phyloP scores from a whole-genome alignment of 2,329 filamentous ascomycete species.

The Dothideomycetes sp. region DNA sequence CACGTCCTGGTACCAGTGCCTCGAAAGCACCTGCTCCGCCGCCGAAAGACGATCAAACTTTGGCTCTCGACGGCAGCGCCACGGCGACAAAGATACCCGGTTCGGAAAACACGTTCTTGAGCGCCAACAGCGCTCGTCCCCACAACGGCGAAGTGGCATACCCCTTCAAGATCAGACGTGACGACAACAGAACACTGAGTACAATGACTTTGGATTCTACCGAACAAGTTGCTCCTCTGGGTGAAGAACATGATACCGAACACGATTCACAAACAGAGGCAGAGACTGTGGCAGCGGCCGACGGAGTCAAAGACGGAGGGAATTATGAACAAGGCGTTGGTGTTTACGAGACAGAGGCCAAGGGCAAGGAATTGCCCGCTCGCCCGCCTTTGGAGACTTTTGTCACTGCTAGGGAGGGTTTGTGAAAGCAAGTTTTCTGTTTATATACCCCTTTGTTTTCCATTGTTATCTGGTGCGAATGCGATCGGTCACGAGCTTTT shows the following conservation, averaged over 20 bases:
- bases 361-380: constrained; percentile 3
- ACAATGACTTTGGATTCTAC: constrained; percentile 53
- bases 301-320: constrained; percentile 4
- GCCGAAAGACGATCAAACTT: constrained; percentile 3
- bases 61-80: constrained; percentile 10
- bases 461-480: too few species aligned
- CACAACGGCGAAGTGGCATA: constrained; percentile 61
- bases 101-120: constrained; percentile 38
- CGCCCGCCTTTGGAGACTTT: constrained; percentile 46
- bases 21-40: constrained; percentile 2
- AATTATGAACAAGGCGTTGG: background rate
- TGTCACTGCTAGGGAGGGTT: constrained; percentile 40
- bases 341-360: background rate
- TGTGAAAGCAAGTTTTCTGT: too few species aligned
- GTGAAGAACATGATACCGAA: constrained; percentile 14
- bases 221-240: constrained; percentile 14
- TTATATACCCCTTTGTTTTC: too few species aligned
- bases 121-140: constrained; percentile 51
- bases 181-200: constrained; percentile 51
- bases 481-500: too few species aligned
- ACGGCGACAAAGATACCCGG: constrained; percentile 18
- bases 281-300: background rate
- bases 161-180: constrained; percentile 58
- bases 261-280: too few species aligned
- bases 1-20: background rate